Base-by-base conservation (phyloP, 495 filamentous ascomycete species). In the Astrothelium subdiscretum region DNA sequence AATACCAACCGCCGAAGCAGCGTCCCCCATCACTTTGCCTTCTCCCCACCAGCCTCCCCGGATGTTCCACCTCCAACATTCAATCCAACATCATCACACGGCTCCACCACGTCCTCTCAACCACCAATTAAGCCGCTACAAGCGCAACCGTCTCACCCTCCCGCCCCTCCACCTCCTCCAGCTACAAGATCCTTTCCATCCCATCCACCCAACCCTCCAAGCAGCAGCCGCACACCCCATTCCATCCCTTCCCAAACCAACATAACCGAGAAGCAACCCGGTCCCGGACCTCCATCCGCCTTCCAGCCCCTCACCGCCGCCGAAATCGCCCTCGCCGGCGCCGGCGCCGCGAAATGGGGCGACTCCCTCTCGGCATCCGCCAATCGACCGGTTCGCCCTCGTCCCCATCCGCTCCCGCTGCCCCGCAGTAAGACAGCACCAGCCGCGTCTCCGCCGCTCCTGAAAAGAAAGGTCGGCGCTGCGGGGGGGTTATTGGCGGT, bases 261-360 rank as follows among this genome's bases (percentile, higher is more conserved):
- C n/a, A n/a, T n/a, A n/a, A n/a, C n/a, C n/a, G n/a, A n/a, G n/a
- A n/a, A n/a, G n/a, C n/a, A n/a, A n/a, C n/a, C n/a, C n/a, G n/a
- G n/a, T n/a, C n/a, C n/a, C n/a, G n/a, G n/a, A n/a, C n/a, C n/a
- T n/a, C n/a, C n/a, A n/a, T n/a, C n/a, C n/a, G n/a, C n/a, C n/a
- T 48, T 48, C n/a, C 20, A 10, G 5, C 13, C 43, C 5, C 43
- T 48, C n/a, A 22, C 12, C n/a, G 11, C 43, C n/a, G n/a, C 12
- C 43, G 43, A 48, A 48, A 48, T 48, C n/a, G 43, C 43, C 11
- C 57, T 13, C 57, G 57, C 20, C 15, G n/a, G 20, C 57, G 15
- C 13, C n/a, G n/a, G 20, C 20, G 57, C 57, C 57, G 57, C 57
- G 11, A 58, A 31, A 58, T 58, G 57, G 57, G 57, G 57, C 11